A percentile compares a stretch with the other conserved stretches of the same genome.
These are phyloP conservation scores for Penicillium antarcticum DNA, from an alignment of 495 filamentous ascomycete genomes.

Conservation along the genomic window DNA sequence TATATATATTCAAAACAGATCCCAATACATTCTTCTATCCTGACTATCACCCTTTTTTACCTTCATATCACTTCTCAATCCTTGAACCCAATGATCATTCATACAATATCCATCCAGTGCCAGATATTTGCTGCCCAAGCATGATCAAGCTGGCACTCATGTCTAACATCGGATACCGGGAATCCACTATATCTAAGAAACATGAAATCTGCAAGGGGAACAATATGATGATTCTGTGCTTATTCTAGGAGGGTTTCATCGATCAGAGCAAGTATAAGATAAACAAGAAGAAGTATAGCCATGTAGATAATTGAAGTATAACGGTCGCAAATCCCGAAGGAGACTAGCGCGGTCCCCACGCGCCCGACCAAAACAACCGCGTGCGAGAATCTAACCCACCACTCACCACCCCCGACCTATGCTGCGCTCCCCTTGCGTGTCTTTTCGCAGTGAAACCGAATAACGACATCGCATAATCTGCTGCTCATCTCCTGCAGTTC, in stretches of 20 bases:
- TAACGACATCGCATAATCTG: background rate
- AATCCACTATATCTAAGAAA: too few species aligned
- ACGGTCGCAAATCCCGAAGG: constrained; percentile 25
- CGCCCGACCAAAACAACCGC: constrained; percentile 51
- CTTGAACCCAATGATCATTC: too few species aligned
- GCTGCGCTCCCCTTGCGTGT: constrained; percentile 18
- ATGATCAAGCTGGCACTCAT: background rate
- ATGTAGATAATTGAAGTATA: constrained; percentile 1
- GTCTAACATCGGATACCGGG: too few species aligned
- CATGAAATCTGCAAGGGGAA: too few species aligned
- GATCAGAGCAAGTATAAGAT: background rate
- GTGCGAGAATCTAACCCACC: constrained; percentile 36
- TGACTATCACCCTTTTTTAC: too few species aligned
- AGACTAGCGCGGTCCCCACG: constrained; percentile 42
- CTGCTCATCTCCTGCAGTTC: background rate
- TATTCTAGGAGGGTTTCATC: too few species aligned
- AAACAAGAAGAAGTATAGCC: background rate
- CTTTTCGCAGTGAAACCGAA: background rate
- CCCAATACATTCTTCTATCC: too few species aligned
- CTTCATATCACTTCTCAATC: too few species aligned
- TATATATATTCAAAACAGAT: too few species aligned
- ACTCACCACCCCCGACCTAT: constrained; percentile 19
- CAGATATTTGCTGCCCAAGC: too few species aligned
- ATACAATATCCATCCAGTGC: too few species aligned
- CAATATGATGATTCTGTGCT: too few species aligned